Conservation (phyloP, 371 early-diverging fungal genomes). For the Coemansia sp. region DNA sequence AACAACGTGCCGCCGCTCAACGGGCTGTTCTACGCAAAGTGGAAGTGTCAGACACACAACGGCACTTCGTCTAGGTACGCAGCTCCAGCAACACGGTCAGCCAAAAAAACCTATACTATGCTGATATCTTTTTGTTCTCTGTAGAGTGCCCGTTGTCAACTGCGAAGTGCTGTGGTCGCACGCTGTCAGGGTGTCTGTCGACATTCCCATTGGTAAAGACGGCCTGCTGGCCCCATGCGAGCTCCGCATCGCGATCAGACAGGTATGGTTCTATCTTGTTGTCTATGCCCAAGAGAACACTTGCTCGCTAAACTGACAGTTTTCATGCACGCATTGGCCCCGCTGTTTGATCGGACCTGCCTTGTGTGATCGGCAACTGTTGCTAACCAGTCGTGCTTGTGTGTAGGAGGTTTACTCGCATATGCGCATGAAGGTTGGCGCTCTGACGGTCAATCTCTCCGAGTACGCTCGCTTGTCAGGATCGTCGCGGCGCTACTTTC, state of each 20-base stretch:
- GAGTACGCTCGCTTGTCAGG: conserved; percentile 54
- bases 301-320: no score
- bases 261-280: conserved; percentile 28
- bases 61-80: conserved; percentile 37
- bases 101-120: neutral
- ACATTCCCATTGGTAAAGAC: conserved; percentile 56
- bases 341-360: neutral
- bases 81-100: neutral
- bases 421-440: conserved; percentile 45
- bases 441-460: conserved; percentile 56
- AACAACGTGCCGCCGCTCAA: conserved; percentile 50
- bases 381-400: neutral
- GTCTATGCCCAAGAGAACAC: neutral
- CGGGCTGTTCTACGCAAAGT: conserved; percentile 48
- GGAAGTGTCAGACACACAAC: conserved; percentile 41
- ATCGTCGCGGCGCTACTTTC: conserved; percentile 54
- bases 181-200: conserved; percentile 21
- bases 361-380: neutral
- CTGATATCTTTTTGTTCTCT: neutral
- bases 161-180: conserved; percentile 47
- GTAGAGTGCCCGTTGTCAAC: conserved; percentile 47
- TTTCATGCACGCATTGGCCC: no score
- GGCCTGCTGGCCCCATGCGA: conserved; percentile 57
- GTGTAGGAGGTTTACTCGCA: conserved; percentile 51
- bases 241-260: conserved; percentile 55